Evolutionary conservation across 2,329 filamentous ascomycete genomes (phyloP).

Genomic region (Thelonectria olida): DNA sequence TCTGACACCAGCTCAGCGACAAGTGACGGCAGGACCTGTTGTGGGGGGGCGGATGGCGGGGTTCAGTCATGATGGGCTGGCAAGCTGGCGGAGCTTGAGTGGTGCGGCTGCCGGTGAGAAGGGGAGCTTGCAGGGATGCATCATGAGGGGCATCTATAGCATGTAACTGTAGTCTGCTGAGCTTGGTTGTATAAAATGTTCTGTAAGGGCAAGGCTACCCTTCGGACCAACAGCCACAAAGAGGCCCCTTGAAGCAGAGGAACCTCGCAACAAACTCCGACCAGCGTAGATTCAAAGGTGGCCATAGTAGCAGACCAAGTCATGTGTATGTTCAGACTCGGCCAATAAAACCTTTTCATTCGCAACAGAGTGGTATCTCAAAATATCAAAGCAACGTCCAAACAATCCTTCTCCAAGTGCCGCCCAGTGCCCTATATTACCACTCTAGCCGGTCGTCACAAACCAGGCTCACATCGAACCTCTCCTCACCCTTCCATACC

Average conservation of each 20-base stretch:
- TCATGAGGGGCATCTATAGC: too few species aligned
- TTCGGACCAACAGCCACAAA: too few species aligned
- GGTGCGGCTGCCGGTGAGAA: conserved; percentile 27
- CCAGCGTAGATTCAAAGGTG: too few species aligned
- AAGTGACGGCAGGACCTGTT: conserved; percentile 4
- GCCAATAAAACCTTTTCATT: background rate
- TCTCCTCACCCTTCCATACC: conserved; percentile 67
- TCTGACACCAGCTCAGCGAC: background rate
- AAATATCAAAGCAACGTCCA: conserved; percentile 9
- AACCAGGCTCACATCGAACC: conserved; percentile 63
- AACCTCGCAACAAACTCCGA: too few species aligned
- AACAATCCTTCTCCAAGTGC: conserved; percentile 9
- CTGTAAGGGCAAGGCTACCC: too few species aligned
- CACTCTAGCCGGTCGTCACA: conserved; percentile 70
- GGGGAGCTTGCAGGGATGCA: too few species aligned
- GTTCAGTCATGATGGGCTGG: too few species aligned
- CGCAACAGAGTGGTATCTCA: conserved; percentile 35
- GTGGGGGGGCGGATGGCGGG: conserved; percentile 18
- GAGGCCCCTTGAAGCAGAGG: too few species aligned
- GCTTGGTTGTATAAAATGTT: too few species aligned
- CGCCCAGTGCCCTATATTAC: conserved; percentile 37
- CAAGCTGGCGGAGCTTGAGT: conserved; percentile 29
- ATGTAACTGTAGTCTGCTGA: too few species aligned
- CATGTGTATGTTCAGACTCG: background rate
- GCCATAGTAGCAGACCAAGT: too few species aligned